A percentile compares a stretch with the other conserved stretches of the same genome.
phyloP scores from a whole-genome alignment of 2,329 filamentous ascomycete species.

The Amylocarpus encephaloides region DNA sequence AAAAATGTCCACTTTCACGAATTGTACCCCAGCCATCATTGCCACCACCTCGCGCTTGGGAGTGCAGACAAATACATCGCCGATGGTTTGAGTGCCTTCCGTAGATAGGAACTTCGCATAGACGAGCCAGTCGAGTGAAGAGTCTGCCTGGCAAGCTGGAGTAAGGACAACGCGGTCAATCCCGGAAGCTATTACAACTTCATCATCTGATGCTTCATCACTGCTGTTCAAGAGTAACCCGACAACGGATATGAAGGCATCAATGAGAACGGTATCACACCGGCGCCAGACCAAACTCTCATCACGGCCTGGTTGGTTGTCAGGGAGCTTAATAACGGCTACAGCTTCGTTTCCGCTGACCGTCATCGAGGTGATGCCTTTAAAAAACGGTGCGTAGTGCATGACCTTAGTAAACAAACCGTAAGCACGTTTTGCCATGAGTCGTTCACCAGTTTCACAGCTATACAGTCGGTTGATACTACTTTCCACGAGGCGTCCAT shows the following conservation, averaged over 20 bases:
- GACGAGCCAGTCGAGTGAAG: neutral
- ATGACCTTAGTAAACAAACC: neutral
- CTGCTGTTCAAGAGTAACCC: neutral
- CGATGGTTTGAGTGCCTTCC: neutral
- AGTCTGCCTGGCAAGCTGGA: neutral
- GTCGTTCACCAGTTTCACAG: neutral
- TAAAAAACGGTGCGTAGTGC: neutral
- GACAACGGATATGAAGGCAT: neutral
- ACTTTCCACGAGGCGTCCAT: too few relatives aligned
- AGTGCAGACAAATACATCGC: neutral
- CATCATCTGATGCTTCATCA: neutral
- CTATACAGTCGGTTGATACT: too few relatives aligned
- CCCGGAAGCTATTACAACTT: neutral
- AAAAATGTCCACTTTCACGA: too few relatives aligned
- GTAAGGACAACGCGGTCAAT: neutral
- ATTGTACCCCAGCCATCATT: neutral
- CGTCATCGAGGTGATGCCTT: neutral
- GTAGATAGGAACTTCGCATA: neutral
- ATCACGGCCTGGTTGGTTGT: neutral
- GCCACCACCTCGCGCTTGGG: neutral
- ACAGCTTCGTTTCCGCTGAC: neutral
- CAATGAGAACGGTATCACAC: neutral
- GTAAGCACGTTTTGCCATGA: neutral
- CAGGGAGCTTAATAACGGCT: neutral
- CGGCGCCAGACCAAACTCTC: neutral